Evolutionary conservation across 78 protist genomes (phyloP).

Genomic region (Acrasis kona): DNA sequence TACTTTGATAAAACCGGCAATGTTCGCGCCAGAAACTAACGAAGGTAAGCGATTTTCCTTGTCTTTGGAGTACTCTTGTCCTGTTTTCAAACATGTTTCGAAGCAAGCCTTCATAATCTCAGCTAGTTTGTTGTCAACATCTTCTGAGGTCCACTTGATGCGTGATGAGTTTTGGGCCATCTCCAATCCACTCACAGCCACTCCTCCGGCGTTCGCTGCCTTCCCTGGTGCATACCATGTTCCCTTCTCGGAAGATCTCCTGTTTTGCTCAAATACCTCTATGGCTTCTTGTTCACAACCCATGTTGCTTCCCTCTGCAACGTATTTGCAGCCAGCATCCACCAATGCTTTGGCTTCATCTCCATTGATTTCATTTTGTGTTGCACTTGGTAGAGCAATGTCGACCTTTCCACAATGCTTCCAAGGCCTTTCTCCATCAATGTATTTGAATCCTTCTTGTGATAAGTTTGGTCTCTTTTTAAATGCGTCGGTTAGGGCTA

Average conservation of each 20-base stretch:
- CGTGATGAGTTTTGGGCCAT: slow-evolving; percentile 57
- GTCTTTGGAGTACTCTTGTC: not conserved
- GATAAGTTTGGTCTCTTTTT: slow-evolving; percentile 25
- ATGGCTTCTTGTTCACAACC: slow-evolving; percentile 39
- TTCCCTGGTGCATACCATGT: slow-evolving; percentile 46
- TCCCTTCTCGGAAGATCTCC: no score
- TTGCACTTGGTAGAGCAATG: slow-evolving; percentile 62
- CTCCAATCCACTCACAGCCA: slow-evolving; percentile 53
- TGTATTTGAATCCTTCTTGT: not conserved
- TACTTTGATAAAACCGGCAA: slow-evolving; percentile 57
- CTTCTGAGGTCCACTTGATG: slow-evolving; percentile 38
- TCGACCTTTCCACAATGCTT: slow-evolving; percentile 3
- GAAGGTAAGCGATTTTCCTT: not conserved
- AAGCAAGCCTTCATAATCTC: slow-evolving; percentile 40
- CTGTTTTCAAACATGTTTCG: not conserved
- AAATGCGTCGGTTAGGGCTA: no score
- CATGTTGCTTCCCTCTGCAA: slow-evolving; percentile 68
- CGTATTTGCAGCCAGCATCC: slow-evolving; percentile 11
- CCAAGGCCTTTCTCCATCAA: slow-evolving; percentile 37
- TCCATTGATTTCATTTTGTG: slow-evolving; percentile 54
- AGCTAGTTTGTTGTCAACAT: slow-evolving; percentile 47
- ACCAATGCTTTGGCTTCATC: slow-evolving; percentile 34
- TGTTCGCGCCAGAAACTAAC: slow-evolving; percentile 77
- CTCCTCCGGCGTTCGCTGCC: slow-evolving; percentile 76
- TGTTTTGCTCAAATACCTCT: not conserved